Base-by-base conservation (phyloP, 305 asterid species). In the Solanum aculeatissimum region DNA sequence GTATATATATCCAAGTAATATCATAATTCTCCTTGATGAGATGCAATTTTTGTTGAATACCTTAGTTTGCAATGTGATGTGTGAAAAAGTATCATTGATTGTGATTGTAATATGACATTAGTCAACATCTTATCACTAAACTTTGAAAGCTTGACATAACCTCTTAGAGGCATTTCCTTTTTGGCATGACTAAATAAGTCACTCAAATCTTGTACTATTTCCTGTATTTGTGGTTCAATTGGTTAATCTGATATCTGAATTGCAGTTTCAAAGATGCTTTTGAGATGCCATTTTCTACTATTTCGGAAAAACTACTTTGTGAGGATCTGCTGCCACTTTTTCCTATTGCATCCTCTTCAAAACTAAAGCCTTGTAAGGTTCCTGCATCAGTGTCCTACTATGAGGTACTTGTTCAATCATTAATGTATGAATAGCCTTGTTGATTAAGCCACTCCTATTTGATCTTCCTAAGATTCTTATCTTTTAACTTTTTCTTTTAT, bases 221-320 rank as follows among this genome's bases (percentile, higher is more conserved):
- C 68, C 71, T 85, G 75, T 45, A 63, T 83, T 51, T 47, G 62
- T 81, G 55, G 83, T 86, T 77, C 84, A 84, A 85, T 82, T 87
- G 81, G 43, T 81, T 83, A 66, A 80, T 84, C 85, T 85, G 85
- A 81, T 66, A 65, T 82, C 14, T 19, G 75, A 51, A 83, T 88
- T 91, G 87, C 91, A 97, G 99, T 90, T 93, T 94, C 90, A 94
- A 93, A 92, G 92, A 92, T 91, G 98, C 98, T 80, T 88, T 97
- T 89, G 94, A 89, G 92, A 92, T 91, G 97, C 99, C 99, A 71
- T 83, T 94, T 87, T 89, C 93, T 85, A 91, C 97, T 2, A 93
- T 97, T 90, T 97, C 99, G 81, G 85, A 87, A 90, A 94, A 87
- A 89, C 89, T 97, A 83, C 90, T 90, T 83, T 94, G 98, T 87